Evolutionary conservation across 148 eudicot genomes (phyloP).

Genomic region (Rhododendron simsii): DNA sequence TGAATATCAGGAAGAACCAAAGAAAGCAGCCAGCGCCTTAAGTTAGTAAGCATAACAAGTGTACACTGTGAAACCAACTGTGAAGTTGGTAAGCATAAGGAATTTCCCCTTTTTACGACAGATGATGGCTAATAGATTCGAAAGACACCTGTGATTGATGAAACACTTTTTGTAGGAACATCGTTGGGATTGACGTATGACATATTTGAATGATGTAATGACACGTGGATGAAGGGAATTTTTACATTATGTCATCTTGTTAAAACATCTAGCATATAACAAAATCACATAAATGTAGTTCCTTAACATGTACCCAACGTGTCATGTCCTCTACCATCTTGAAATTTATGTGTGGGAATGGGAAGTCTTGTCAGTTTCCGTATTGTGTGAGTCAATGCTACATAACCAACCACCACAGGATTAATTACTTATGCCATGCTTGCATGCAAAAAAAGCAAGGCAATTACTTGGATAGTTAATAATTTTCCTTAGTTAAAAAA

Average conservation of each 20-base stretch:
- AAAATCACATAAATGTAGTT: neutral
- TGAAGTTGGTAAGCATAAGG: neutral
- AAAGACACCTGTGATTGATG: neutral
- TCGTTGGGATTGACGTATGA: neutral
- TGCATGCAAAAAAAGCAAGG: neutral
- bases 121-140: neutral
- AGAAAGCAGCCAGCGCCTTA: neutral
- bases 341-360: neutral
- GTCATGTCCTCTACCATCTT: neutral
- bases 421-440: neutral
- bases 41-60: neutral
- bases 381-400: neutral
- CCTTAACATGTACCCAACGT: neutral
- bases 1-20: neutral
- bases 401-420: neutral
- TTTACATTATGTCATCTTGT: neutral
- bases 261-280: neutral
- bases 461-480: neutral
- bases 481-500: neutral
- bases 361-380: neutral
- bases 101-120: neutral
- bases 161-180: neutral
- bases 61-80: neutral
- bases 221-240: neutral
- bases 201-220: neutral